Percentiles rank a stretch among this genome's conserved stretches.
phyloP scores from a whole-genome alignment of 179 eudicot species.

The Gypsophila paniculata region DNA sequence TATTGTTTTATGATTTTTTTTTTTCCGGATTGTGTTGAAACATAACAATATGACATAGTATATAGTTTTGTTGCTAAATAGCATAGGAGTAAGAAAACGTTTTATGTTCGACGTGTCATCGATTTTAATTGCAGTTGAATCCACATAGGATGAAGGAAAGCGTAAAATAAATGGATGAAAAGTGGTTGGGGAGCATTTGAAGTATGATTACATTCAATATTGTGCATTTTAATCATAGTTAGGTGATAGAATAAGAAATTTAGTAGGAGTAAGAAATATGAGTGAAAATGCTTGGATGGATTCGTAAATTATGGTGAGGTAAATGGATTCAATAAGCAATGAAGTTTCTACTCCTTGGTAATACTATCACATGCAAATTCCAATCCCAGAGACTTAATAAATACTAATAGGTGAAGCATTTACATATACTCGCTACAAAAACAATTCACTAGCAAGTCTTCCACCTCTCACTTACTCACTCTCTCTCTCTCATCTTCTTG shows the following conservation, averaged over 20 bases:
- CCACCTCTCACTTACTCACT: constrained; percentile 6
- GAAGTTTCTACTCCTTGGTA: constrained; percentile 4
- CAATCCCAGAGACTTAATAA: neutral
- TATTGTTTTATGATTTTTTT: no score
- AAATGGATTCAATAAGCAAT: no score
- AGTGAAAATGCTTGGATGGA: neutral
- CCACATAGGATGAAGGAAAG: no score
- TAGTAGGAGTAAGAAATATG: neutral
- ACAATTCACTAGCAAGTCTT: constrained; percentile 21
- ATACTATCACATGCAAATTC: constrained; percentile 43
- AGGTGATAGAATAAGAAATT: neutral
- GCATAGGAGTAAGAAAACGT: no score
- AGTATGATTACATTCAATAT: neutral
- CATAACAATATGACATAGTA: no score
- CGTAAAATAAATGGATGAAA: no score
- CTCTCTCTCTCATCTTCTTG: constrained; percentile 24
- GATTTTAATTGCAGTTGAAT: no score
- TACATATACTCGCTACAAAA: constrained; percentile 4
- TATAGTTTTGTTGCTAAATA: no score
- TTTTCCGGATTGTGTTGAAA: no score
- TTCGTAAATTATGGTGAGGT: neutral
- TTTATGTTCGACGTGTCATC: no score
- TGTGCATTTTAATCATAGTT: neutral
- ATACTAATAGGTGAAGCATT: constrained; percentile 12
- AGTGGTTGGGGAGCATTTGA: neutral